Evolutionary conservation across 805 yeast species (phyloP).

Genomic region (Starmerella floris): DNA sequence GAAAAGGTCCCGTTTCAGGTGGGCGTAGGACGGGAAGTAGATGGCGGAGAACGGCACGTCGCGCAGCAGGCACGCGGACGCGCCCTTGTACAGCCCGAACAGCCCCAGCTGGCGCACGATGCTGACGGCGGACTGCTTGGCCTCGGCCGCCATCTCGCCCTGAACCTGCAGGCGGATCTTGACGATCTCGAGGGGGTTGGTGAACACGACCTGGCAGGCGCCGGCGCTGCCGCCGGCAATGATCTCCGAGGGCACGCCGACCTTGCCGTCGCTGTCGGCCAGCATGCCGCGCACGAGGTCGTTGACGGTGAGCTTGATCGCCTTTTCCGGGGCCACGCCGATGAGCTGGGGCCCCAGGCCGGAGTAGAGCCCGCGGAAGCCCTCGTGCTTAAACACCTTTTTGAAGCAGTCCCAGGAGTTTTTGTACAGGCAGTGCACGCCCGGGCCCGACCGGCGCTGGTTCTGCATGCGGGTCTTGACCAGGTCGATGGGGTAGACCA

Average conservation of each 20-base stretch:
- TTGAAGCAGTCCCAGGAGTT: conserved; percentile 77
- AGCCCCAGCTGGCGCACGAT: conserved; percentile 71
- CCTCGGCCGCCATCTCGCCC: conserved; percentile 43
- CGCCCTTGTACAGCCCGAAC: conserved; percentile 81
- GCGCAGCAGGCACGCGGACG: conserved; percentile 76
- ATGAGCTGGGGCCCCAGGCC: conserved; percentile 89
- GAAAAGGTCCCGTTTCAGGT: conserved; percentile 69
- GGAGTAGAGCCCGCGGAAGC: conserved; percentile 72
- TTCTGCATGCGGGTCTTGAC: conserved; percentile 97
- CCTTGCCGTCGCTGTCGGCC: conserved; percentile 39
- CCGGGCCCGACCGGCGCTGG: conserved; percentile 45
- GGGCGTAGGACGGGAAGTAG: conserved; percentile 94
- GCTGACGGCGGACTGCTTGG: conserved; percentile 43
- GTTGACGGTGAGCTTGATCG: conserved; percentile 87
- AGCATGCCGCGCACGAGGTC: conserved; percentile 70
- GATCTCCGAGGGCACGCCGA: conserved; percentile 52
- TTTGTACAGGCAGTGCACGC: conserved; percentile 40
- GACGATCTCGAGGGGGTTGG: conserved; percentile 91
- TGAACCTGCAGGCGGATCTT: conserved; percentile 90
- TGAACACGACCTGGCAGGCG: conserved; percentile 88
- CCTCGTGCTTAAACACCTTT: conserved; percentile 66
- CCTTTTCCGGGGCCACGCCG: conserved; percentile 98
- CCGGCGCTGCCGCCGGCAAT: conserved; percentile 91
- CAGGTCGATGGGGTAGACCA: conserved; percentile 90
- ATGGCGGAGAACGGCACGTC: conserved; percentile 96